A percentile compares a stretch with the other conserved stretches of the same genome.
phyloP scores from a whole-genome alignment of 371 early-diverging fungal species.

The Mucor plumbeus region DNA sequence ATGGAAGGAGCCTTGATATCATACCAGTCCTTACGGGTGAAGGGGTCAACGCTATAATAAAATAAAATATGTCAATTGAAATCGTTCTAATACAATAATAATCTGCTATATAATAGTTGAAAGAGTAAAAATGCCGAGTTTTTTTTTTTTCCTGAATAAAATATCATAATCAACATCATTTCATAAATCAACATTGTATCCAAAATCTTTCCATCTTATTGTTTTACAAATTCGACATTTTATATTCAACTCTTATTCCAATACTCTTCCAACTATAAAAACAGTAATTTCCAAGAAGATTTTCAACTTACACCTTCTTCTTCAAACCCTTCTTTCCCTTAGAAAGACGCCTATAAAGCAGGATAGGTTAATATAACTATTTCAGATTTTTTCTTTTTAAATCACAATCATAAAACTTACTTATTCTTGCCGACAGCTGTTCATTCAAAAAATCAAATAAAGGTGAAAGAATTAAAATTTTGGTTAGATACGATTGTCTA shows the following conservation, averaged over 20 bases:
- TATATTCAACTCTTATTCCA: neutral
- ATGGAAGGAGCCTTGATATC: slow-evolving; percentile 98
- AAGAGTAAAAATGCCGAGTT: neutral
- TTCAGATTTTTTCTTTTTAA: neutral
- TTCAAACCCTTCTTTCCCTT: slow-evolving; percentile 97
- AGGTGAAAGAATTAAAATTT: slow-evolving; percentile 13
- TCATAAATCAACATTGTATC: neutral
- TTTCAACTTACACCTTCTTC: slow-evolving; percentile 91
- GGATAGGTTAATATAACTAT: slow-evolving; percentile 7
- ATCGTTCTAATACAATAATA: neutral
- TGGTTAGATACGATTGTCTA: slow-evolving; percentile 10
- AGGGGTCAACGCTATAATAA: slow-evolving; percentile 83
- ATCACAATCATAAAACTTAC: slow-evolving; percentile 20
- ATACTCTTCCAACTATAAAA: slow-evolving; percentile 3
- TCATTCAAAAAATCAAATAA: slow-evolving; percentile 21
- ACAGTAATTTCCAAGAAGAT: neutral
- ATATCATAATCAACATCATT: neutral
- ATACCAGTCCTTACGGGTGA: slow-evolving; percentile 99
- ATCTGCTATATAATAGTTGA: neutral
- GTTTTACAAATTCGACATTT: neutral
- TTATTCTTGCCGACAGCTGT: slow-evolving; percentile 46
- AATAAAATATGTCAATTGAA: neutral
- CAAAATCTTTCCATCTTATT: neutral
- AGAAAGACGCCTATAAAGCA: slow-evolving; percentile 68
- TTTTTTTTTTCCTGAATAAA: neutral